Conservation (phyloP, 805 yeast species). For the Candida piceae region DNA sequence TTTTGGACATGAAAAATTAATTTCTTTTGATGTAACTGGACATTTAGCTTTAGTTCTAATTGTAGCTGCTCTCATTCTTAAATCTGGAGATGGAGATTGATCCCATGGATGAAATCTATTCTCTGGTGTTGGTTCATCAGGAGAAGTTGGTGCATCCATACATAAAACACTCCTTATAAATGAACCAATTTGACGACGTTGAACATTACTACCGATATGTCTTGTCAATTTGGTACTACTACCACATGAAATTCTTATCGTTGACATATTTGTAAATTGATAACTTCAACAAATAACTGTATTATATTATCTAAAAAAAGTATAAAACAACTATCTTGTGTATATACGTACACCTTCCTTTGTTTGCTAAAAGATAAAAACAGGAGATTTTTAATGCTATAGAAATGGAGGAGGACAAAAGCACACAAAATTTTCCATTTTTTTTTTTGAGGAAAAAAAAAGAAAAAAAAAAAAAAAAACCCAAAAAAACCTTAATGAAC, state of each 20-base stretch:
- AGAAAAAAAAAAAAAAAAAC: no score
- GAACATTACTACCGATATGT: no score
- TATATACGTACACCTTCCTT: no score
- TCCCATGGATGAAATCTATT: slow-evolving; percentile 88
- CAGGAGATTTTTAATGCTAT: no score
- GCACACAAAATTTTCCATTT: no score
- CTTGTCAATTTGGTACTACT: not conserved
- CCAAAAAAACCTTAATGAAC: no score
- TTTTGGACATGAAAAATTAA: slow-evolving; percentile 82
- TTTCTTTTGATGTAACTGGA: slow-evolving; percentile 80
- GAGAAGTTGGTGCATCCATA: slow-evolving; percentile 59
- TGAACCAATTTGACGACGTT: slow-evolving; percentile 24
- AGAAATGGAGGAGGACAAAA: no score
- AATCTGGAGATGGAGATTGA: slow-evolving; percentile 80
- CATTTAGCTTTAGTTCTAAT: slow-evolving; percentile 85
- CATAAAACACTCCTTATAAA: slow-evolving; percentile 34
- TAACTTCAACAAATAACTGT: no score
- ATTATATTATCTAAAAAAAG: no score
- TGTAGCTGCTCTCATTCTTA: slow-evolving; percentile 86
- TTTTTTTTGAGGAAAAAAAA: no score
- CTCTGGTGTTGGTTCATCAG: slow-evolving; percentile 63
- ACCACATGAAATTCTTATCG: not conserved
- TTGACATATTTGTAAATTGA: not conserved
- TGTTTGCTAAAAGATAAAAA: no score
- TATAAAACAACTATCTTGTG: no score